These are phyloP conservation scores for Schizophyllum commune DNA, from an alignment of 1,284 basidiomycete species.

Conservation along the genomic window DNA sequence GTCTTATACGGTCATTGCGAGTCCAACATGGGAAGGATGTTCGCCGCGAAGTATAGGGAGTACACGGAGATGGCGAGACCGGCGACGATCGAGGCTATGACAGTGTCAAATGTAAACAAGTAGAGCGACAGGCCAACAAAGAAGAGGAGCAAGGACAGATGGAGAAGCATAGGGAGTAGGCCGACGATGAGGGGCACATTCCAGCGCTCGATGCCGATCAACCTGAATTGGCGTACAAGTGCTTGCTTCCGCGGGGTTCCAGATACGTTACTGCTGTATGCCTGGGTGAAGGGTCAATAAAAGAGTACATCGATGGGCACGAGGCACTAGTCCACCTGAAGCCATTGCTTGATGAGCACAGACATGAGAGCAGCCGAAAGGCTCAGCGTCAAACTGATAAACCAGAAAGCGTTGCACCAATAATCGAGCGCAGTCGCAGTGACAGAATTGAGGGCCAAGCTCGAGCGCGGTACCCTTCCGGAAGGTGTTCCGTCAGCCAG, in stretches of 20 bases:
- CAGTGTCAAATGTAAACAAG: constrained; percentile 8
- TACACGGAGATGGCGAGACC: constrained; percentile 4
- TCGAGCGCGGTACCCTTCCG: constrained; percentile 1
- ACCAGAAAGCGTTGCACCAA: constrained; percentile 10
- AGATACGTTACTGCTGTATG: not conserved
- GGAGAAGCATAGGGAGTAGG: constrained; percentile 13
- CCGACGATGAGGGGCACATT: constrained; percentile 5
- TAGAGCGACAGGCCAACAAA: constrained; percentile 13
- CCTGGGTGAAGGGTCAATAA: not conserved
- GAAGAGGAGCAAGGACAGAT: constrained; percentile 14
- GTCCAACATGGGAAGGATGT: constrained; percentile 10
- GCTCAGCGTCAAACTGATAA: constrained; percentile 6
- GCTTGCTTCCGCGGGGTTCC: constrained; percentile 1
- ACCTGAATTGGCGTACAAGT: constrained; percentile 1
- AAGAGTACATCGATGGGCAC: not conserved
- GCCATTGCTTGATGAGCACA: constrained; percentile 7
- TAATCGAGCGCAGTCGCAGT: constrained; percentile 2
- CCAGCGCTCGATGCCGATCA: constrained; percentile 6
- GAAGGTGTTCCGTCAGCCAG: not conserved
- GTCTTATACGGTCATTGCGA: constrained; percentile 4
- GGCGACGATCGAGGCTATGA: constrained; percentile 5
- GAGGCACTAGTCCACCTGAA: constrained; percentile 2
- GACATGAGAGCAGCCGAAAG: constrained; percentile 6
- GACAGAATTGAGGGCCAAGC: not conserved
- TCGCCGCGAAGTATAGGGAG: constrained; percentile 7